Percentiles rank a stretch among this genome's conserved stretches.
Conservation (phyloP, 345 rosid genomes). For the Rhodamnia rubescens region DNA sequence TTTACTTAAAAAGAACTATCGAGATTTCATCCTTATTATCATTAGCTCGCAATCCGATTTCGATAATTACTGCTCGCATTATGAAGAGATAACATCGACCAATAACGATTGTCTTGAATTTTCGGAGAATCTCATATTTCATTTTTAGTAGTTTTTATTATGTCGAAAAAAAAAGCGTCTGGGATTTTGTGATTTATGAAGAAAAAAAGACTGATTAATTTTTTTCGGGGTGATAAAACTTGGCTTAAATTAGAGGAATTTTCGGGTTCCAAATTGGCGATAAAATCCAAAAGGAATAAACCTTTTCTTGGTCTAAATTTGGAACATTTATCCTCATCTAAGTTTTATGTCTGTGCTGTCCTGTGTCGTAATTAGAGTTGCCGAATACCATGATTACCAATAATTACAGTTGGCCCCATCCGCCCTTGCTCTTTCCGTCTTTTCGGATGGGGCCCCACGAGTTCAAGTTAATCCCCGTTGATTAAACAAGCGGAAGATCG, state of each 20-base stretch:
- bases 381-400: neutral
- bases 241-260: neutral
- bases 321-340: neutral
- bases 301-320: neutral
- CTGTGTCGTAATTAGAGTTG: neutral
- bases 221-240: neutral
- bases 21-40: neutral
- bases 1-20: neutral
- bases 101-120: fast-evolving
- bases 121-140: neutral
- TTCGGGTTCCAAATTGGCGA: neutral
- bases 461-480: no score
- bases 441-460: neutral
- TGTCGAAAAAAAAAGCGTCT: no score
- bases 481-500: no score
- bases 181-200: neutral
- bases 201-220: neutral
- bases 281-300: neutral
- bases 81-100: neutral
- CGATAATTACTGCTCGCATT: neutral
- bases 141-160: neutral
- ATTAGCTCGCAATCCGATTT: neutral
- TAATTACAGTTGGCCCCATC: neutral
- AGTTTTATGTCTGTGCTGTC: neutral
- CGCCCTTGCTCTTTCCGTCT: neutral